phyloP scores from a whole-genome alignment of 441 rosid species.

The Corymbia calophylla region DNA sequence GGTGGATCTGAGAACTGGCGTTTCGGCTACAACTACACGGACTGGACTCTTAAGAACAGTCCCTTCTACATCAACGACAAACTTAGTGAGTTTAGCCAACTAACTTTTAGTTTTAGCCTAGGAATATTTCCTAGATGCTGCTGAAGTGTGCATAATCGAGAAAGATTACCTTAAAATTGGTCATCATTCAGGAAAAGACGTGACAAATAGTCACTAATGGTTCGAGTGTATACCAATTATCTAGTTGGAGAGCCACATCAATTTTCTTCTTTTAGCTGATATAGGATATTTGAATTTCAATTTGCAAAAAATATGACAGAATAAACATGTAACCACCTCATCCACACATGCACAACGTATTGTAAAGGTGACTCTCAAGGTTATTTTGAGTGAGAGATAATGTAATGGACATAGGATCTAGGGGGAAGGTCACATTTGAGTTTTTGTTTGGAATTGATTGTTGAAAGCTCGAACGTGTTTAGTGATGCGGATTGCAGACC shows the following conservation, averaged over 20 bases:
- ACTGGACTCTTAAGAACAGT: slow-evolving; percentile 9
- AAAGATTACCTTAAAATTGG: not conserved
- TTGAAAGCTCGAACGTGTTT: too few species aligned
- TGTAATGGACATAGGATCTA: not conserved
- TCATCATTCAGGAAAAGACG: not conserved
- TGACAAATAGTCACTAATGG: not conserved
- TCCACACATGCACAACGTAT: not conserved
- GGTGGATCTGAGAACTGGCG: slow-evolving; percentile 16
- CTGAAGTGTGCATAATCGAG: not conserved
- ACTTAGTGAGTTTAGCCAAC: not conserved
- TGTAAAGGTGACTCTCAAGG: not conserved
- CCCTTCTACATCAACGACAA: slow-evolving; percentile 17
- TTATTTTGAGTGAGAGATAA: not conserved
- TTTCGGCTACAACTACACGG: slow-evolving; percentile 11
- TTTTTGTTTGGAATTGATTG: too few species aligned
- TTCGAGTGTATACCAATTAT: not conserved
- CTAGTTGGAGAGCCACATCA: not conserved
- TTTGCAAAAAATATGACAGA: not conserved
- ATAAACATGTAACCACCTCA: not conserved
- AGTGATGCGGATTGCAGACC: not conserved
- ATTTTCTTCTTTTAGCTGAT: not conserved
- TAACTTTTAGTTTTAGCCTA: not conserved
- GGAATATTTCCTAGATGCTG: not conserved
- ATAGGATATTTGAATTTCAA: not conserved
- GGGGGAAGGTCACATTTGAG: too few species aligned